Base-by-base conservation (phyloP, 805 yeast genomes). In the Wickerhamomyces tratensis region DNA sequence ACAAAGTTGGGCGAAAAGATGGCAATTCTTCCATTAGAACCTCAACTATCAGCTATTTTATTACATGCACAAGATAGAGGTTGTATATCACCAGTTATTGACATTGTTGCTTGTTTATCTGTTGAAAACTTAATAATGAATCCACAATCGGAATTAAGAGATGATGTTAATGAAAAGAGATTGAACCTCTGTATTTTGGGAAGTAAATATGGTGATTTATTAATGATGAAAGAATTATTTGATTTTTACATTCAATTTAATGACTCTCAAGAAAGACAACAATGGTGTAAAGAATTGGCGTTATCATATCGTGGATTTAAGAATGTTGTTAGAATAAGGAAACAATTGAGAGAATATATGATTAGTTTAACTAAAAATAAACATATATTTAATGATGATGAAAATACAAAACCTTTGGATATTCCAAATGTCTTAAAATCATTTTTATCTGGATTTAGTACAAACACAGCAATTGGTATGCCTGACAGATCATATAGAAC, bases 401-500 rank as follows among this genome's bases (percentile, higher is more conserved):
- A 53, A 43, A 3, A 39, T 25, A 26, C 45, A 33, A 26, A 46
- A 39, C 62, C 72, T 36, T 46, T 77, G 36, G 81, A 81, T 48
- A 70, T 76, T 31, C 72, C 80, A 14, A 53, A 65, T 4, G 70
- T 91, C 8, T 65, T 91, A 43, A 85, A 86, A 58, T 76, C 95
- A 26, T 93, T 93, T 61, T 64, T 93, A 35, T 69, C 71, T 35
- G 98, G 99, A 0, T 91, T 73, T 52, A 73, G 86, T n/a, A 72
- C 82, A 39, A 89, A 91, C 59, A 81, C 96, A 0, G 98, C 98
- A 0, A 76, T 93, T 15, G 95, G 96, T 10, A 77, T 86, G 78
- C 96, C 98, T 0, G 98, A 93, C 60, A 72, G 97, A 54, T 83
- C 96, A 5, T 93, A 82, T 64, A 71, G 94, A 56, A 88, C 98